Evolutionary conservation across 1,139 yeast genomes (phyloP), one percentile per base, ranked within the genome.

Genomic region (Geotrichum restrictum): DNA sequence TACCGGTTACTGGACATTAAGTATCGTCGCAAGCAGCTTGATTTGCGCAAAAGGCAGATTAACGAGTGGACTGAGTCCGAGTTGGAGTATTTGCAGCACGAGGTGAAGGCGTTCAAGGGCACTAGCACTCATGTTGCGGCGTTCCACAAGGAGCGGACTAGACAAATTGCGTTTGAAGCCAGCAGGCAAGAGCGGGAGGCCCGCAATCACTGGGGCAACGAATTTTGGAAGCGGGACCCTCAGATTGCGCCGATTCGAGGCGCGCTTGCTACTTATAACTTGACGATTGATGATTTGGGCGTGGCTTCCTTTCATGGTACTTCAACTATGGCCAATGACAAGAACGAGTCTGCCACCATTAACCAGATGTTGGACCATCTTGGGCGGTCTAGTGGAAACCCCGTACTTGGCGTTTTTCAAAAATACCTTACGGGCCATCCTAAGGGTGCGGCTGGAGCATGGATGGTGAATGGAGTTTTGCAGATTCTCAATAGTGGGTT

Each of bases 391-490:
- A 91, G 88, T 75, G 98, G 98, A 76, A 93, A 93, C 76, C 96
- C 98, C 62, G 89, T 94, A 51, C 79, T 85, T 64, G 98, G 98
- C 80, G 95, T 93, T 52, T 91, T 93, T 95, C 98, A 93, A 75
- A 93, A 93, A 75, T 93, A 81, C 82, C 81, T 93, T 67, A 93
- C 98, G 65, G 98, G 98, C 74, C 98, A 93, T 78, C 98, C 98
- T 67, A 93, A 93, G 85, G 98, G 98, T 81, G 98, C 98, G 63
- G 98, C 98, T 55, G 98, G 97, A 79, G 98, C 98, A 57, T 93
- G 98, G 98, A 93, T 93, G 98, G 77, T 93, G 80, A 94, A 93
- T 73, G 98, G 98, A 74, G 96, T 91, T 56, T 77, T 93, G 63
- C 98, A 93, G 78, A 84, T 91, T 62, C 78, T 93, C 71, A 85